These are phyloP conservation scores for Microstroma glucosiphilum DNA, from an alignment of 1,284 basidiomycete species.

Conservation along the genomic window DNA sequence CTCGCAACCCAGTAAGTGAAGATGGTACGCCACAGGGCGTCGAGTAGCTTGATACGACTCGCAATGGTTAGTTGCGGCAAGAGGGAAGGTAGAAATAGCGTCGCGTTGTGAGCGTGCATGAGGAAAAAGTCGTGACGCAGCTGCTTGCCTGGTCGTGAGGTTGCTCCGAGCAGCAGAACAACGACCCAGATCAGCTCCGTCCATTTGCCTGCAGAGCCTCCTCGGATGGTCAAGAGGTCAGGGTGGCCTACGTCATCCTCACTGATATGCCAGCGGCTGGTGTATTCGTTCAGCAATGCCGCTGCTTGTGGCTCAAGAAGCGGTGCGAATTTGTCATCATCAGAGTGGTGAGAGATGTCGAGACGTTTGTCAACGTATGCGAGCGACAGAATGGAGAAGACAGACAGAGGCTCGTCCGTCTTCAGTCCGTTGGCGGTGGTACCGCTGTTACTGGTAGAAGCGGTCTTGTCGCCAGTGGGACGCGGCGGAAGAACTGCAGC, in stretches of 20 bases:
- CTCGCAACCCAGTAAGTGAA: constrained; percentile 3
- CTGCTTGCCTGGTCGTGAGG: background rate
- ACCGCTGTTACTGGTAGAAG: too few species aligned
- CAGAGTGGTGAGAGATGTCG: background rate
- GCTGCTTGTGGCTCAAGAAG: background rate
- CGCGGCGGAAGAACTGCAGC: background rate
- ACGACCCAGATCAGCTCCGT: constrained; percentile 9
- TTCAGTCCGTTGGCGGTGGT: too few species aligned
- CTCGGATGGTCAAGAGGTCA: background rate
- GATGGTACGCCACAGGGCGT: constrained; percentile 7
- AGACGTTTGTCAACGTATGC: background rate
- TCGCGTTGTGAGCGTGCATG: constrained; percentile 13
- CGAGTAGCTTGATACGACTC: constrained; percentile 2
- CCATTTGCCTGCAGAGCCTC: constrained; percentile 50
- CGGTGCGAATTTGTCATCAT: background rate
- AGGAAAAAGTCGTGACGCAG: constrained; percentile 13
- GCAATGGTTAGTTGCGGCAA: background rate
- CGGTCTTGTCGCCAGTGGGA: too few species aligned
- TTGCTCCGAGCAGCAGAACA: constrained; percentile 10
- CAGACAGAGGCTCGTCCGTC: background rate
- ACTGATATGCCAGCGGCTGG: background rate
- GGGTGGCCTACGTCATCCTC: background rate
- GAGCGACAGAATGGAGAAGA: constrained; percentile 5
- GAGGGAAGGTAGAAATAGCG: constrained; percentile 10
- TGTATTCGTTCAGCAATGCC: background rate